Percentiles rank a stretch among this genome's conserved stretches.
Evolutionary conservation across 2,329 filamentous ascomycete genomes (phyloP).

Genomic region (Arthroderma uncinatum): DNA sequence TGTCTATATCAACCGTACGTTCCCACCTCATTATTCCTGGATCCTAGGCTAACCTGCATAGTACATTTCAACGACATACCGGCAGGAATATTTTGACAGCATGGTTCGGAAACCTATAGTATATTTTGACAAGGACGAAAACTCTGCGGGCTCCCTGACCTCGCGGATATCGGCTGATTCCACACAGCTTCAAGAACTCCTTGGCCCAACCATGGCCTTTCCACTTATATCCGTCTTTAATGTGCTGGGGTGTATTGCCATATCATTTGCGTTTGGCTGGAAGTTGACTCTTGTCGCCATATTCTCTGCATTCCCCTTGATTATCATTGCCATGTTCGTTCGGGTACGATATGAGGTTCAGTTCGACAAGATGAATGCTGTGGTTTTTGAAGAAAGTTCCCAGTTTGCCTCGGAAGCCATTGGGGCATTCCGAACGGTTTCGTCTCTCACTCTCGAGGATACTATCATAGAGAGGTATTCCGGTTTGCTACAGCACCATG

Average conservation of each 20-base stretch:
- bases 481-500: constrained; percentile 47
- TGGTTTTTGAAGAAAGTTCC: constrained; percentile 59
- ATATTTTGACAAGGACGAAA: constrained; percentile 37
- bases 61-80: constrained; percentile 28
- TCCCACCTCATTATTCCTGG: constrained; percentile 17
- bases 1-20: constrained; percentile 37
- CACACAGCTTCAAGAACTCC: constrained; percentile 40
- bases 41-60: constrained; percentile 20
- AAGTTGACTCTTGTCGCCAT: constrained; percentile 59
- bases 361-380: constrained; percentile 57
- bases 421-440: constrained; percentile 60
- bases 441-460: constrained; percentile 58
- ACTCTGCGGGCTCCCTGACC: constrained; percentile 40
- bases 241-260: constrained; percentile 51
- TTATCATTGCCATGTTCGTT: constrained; percentile 40
- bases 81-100: constrained; percentile 37
- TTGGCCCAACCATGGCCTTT: constrained; percentile 37
- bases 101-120: constrained; percentile 35
- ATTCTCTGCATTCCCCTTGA: constrained; percentile 46
- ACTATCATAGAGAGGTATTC: constrained; percentile 53
- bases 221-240: constrained; percentile 55
- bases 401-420: constrained; percentile 66
- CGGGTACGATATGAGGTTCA: constrained; percentile 53
- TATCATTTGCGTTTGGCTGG: constrained; percentile 65
- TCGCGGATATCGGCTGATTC: constrained; percentile 40